phyloP scores from a whole-genome alignment of 345 rosid species.

The Leavenworthia alabamica region DNA sequence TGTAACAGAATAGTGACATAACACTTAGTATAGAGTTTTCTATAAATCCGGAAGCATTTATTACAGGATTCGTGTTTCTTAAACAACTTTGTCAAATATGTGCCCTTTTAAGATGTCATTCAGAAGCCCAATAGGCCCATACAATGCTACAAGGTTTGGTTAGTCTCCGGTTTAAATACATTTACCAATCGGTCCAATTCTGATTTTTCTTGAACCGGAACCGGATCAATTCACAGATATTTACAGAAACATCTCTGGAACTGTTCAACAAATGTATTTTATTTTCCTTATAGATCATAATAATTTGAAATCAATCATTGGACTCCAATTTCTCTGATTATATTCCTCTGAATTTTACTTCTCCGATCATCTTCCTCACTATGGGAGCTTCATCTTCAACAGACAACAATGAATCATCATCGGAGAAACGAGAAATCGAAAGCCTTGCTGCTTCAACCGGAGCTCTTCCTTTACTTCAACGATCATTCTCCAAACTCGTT shows the following conservation, averaged over 20 bases:
- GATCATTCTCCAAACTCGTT: conserved; percentile 52
- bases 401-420: conserved; percentile 33
- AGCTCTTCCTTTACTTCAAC: conserved; percentile 58
- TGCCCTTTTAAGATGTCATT: background rate
- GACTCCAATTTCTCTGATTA: background rate
- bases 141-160: background rate
- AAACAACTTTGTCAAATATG: background rate
- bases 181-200: background rate
- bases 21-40: background rate
- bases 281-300: background rate
- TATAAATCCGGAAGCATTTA: background rate
- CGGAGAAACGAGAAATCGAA: conserved; percentile 60
- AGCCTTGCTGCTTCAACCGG: conserved; percentile 64
- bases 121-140: background rate
- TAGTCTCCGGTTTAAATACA: background rate
- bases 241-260: background rate
- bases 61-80: background rate
- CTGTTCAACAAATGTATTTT: conserved; percentile 6
- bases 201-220: background rate
- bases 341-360: background rate
- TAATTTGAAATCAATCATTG: conserved; percentile 1
- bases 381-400: conserved; percentile 85
- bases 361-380: background rate
- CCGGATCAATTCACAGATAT: background rate
- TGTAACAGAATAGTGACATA: background rate